Evolutionary conservation across 306 rosid species (phyloP).

Genomic region (Oxytropis ochrocephala): DNA sequence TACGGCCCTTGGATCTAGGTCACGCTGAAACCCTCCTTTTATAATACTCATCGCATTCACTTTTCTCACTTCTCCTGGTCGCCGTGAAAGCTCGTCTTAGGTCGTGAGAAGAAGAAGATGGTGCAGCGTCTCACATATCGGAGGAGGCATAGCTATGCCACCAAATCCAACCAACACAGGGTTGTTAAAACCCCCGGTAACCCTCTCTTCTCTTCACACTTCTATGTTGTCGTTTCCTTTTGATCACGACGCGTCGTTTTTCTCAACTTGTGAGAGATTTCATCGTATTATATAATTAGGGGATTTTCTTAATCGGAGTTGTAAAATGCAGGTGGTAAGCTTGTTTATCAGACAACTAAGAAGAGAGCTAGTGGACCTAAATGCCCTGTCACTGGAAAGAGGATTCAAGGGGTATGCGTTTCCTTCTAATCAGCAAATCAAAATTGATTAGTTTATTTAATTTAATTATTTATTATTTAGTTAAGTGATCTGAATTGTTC

Average conservation of each 20-base stretch:
- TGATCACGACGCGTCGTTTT: not conserved
- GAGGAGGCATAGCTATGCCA: slow-evolving; percentile 67
- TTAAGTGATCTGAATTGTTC: not conserved
- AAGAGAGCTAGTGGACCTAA: slow-evolving; percentile 79
- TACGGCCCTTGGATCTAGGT: not conserved
- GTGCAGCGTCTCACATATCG: slow-evolving; percentile 76
- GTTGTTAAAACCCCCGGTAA: slow-evolving; percentile 71
- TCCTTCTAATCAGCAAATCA: too few species aligned
- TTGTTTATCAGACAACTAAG: slow-evolving; percentile 66
- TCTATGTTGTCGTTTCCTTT: not conserved
- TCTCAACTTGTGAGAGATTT: too few species aligned
- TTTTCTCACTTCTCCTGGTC: not conserved
- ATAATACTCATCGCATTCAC: not conserved
- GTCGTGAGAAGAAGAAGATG: slow-evolving; percentile 23
- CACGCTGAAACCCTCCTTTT: not conserved
- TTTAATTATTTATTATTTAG: too few species aligned
- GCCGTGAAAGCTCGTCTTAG: not conserved
- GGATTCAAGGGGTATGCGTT: slow-evolving; percentile 62
- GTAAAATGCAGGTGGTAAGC: slow-evolving; percentile 52
- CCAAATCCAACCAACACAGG: slow-evolving; percentile 71
- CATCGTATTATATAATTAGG: too few species aligned
- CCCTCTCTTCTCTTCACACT: not conserved
- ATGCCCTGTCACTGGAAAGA: slow-evolving; percentile 76
- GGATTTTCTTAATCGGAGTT: not conserved
- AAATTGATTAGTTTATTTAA: not conserved